phyloP scores from a whole-genome alignment of 371 early-diverging fungal species.

The Mortierella sp. region DNA sequence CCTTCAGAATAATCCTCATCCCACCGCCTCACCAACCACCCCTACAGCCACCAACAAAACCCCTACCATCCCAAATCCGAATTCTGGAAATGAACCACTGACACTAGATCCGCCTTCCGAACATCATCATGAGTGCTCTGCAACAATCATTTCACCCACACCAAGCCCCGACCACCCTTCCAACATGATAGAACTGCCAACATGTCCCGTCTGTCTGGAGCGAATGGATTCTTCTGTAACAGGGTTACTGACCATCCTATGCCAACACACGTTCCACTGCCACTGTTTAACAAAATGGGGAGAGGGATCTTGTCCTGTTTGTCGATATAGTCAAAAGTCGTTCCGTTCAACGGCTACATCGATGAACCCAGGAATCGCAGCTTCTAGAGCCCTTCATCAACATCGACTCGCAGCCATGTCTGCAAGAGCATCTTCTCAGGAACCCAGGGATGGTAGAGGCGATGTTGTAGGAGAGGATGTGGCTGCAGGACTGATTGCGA shows the following conservation, averaged over 20 bases:
- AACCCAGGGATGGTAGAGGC: conserved; percentile 1
- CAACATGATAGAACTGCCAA: conserved; percentile 77
- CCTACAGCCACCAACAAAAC: neutral
- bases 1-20: conserved; percentile 27
- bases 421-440: neutral
- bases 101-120: neutral
- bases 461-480: neutral
- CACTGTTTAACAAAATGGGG: conserved; percentile 91
- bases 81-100: neutral
- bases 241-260: conserved; percentile 90
- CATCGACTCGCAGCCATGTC: conserved; percentile 8
- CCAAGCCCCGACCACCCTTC: neutral
- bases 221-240: conserved; percentile 87
- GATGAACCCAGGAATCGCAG: conserved; percentile 19
- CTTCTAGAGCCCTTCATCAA: conserved; percentile 15
- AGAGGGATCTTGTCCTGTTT: conserved; percentile 92
- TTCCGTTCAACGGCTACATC: conserved; percentile 26
- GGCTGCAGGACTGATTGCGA: conserved; percentile 15
- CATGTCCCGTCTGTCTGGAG: conserved; percentile 95
- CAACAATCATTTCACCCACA: neutral
- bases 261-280: conserved; percentile 95
- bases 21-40: neutral
- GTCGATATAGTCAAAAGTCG: conserved; percentile 79
- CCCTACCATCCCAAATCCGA: neutral
- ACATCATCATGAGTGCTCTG: neutral